Conservation (phyloP, 2,329 filamentous ascomycete species). For the Coniochaeta hoffmannii region DNA sequence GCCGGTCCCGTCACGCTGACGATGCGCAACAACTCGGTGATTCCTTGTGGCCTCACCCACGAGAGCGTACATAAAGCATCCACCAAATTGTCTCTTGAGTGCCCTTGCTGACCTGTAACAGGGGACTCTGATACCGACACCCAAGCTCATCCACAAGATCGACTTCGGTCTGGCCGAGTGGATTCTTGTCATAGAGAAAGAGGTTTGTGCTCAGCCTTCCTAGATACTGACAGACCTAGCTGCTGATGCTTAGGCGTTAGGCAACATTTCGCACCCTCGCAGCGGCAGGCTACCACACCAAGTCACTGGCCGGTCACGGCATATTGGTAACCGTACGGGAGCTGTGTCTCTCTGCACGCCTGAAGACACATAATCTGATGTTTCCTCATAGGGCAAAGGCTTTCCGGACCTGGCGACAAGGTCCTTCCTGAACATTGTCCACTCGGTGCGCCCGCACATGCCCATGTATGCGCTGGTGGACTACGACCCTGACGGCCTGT, state of each 20-base stretch:
- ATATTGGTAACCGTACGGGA: constrained; percentile 59
- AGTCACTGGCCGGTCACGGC: constrained; percentile 42
- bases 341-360: no score
- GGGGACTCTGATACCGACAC: constrained; percentile 54
- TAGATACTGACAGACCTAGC: not conserved
- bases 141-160: constrained; percentile 39
- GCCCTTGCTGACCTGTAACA: constrained; percentile 20
- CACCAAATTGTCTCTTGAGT: not conserved
- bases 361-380: not conserved
- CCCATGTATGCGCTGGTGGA: constrained; percentile 62
- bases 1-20: constrained; percentile 46
- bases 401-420: constrained; percentile 71
- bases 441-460: constrained; percentile 36
- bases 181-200: constrained; percentile 74
- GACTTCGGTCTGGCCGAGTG: constrained; percentile 45
- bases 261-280: constrained; percentile 68
- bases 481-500: constrained; percentile 68
- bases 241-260: constrained; percentile 32
- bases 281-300: constrained; percentile 46
- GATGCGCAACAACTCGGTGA: constrained; percentile 18
- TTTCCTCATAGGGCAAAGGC: constrained; percentile 58
- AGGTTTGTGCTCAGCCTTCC: constrained; percentile 38
- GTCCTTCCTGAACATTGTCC: constrained; percentile 51
- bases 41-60: constrained; percentile 19
- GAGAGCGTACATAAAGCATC: constrained; percentile 18